Evolutionary conservation across 2,329 filamentous ascomycete species (phyloP).

Genomic region (Trichoderma asperellum): DNA sequence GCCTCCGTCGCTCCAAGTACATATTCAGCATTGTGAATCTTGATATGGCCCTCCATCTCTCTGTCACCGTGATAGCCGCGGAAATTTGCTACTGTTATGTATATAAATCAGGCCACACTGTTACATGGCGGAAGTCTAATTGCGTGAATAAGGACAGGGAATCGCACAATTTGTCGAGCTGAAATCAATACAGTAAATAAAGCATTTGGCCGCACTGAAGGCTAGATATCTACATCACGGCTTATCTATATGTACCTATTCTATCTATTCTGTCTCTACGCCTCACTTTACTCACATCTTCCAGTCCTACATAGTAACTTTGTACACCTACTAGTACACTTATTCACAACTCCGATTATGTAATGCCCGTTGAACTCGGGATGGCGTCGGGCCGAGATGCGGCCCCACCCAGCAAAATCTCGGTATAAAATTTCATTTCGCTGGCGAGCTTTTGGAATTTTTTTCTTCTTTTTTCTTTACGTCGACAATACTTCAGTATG

Average conservation of each 20-base stretch:
- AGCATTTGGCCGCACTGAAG: background rate
- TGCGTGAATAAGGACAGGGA: background rate
- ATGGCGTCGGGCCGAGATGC: slow-evolving; percentile 1
- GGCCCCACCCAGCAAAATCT: background rate
- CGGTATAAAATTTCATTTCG: slow-evolving; percentile 41
- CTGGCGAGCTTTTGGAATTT: slow-evolving; percentile 39
- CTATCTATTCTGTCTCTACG: background rate
- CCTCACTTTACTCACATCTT: background rate
- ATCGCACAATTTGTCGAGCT: background rate
- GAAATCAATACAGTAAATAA: background rate
- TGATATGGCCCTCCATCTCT: background rate
- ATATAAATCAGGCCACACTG: background rate
- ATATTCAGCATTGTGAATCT: background rate
- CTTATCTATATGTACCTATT: too few species aligned
- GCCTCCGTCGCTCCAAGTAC: background rate
- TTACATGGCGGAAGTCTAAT: background rate
- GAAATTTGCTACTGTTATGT: background rate
- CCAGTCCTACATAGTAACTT: too few species aligned
- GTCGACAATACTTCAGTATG: slow-evolving; percentile 66
- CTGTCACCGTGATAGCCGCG: background rate
- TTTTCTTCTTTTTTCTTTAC: slow-evolving; percentile 58
- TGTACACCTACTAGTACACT: too few species aligned
- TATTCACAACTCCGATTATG: background rate
- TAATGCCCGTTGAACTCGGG: background rate
- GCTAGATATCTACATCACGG: background rate